Percentiles rank a stretch among this genome's conserved stretches.
Conservation (phyloP, 2,329 filamentous ascomycete genomes). For the Apiospora rasikravindrae region DNA sequence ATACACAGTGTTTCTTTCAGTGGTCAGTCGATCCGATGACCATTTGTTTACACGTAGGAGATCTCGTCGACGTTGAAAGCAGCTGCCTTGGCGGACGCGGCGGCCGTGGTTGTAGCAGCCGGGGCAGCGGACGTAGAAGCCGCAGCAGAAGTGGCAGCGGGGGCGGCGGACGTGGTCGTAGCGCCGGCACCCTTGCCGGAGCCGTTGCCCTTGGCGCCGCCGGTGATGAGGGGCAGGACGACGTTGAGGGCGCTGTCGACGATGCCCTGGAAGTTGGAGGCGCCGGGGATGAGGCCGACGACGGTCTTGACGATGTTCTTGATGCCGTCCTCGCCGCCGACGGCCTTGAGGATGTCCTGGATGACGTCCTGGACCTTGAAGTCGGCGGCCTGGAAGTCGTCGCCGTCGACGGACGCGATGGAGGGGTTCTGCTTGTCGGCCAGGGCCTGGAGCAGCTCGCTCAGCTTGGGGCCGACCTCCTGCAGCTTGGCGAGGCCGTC, state of each 20-base stretch:
- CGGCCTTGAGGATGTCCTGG: not conserved
- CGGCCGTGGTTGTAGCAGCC: not conserved
- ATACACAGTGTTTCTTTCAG: not conserved
- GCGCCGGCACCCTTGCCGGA: not conserved
- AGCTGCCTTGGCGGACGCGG: not conserved
- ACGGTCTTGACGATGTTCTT: constrained; percentile 8
- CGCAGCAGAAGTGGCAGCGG: not conserved
- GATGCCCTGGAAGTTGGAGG: constrained; percentile 8
- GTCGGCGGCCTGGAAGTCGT: constrained; percentile 12
- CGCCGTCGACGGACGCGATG: not conserved
- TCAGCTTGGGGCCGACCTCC: not conserved
- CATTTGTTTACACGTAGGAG: not conserved
- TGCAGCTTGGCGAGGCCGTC: constrained; percentile 4
- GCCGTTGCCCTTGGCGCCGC: constrained; percentile 10
- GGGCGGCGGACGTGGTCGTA: not conserved
- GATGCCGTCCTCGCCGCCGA: not conserved
- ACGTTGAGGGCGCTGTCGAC: constrained; percentile 8
- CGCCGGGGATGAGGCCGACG: constrained; percentile 6
- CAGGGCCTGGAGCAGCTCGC: not conserved
- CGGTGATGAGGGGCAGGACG: not conserved
- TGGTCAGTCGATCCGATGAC: not conserved
- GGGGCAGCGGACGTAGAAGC: too few relatives aligned
- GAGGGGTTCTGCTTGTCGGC: not conserved
- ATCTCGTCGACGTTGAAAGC: not conserved
- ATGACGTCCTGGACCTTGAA: not conserved